phyloP scores from a whole-genome alignment of 257 asterid species.

The Ilex asprella region DNA sequence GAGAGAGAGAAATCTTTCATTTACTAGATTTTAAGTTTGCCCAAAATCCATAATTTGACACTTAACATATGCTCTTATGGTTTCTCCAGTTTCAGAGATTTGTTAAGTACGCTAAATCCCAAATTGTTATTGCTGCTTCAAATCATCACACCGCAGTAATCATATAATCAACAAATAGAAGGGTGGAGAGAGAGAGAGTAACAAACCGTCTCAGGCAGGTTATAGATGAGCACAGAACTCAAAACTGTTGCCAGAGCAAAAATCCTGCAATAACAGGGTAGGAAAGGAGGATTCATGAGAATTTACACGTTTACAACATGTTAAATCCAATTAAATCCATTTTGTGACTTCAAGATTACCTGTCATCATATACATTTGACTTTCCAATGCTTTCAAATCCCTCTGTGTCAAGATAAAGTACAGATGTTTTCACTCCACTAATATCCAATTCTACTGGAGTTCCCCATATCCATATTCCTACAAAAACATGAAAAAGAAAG shows the following conservation, averaged over 20 bases:
- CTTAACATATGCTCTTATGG: too few relatives aligned
- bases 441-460: conserved; percentile 66
- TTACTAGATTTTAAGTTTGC: too few relatives aligned
- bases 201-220: conserved; percentile 96
- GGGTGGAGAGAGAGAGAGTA: conserved; percentile 5
- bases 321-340: not conserved
- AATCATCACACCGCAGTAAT: too few relatives aligned
- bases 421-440: conserved; percentile 82
- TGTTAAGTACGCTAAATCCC: too few relatives aligned
- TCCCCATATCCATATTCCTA: conserved; percentile 87
- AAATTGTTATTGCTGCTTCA: too few relatives aligned
- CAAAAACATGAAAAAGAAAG: not conserved
- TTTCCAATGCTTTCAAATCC: conserved; percentile 99
- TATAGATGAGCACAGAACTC: conserved; percentile 93
- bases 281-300: not conserved
- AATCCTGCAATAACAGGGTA: conserved; percentile 45
- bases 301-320: not conserved
- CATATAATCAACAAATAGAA: too few relatives aligned
- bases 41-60: too few relatives aligned
- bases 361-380: conserved; percentile 93
- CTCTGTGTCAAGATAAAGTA: conserved; percentile 93
- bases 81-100: too few relatives aligned
- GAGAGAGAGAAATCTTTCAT: not conserved
- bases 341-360: conserved; percentile 37
- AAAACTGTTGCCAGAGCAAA: conserved; percentile 90